A percentile compares a stretch with the other conserved stretches of the same genome.
phyloP scores from a whole-genome alignment of 805 yeast genomes.

The Ogataea salicorniae region DNA sequence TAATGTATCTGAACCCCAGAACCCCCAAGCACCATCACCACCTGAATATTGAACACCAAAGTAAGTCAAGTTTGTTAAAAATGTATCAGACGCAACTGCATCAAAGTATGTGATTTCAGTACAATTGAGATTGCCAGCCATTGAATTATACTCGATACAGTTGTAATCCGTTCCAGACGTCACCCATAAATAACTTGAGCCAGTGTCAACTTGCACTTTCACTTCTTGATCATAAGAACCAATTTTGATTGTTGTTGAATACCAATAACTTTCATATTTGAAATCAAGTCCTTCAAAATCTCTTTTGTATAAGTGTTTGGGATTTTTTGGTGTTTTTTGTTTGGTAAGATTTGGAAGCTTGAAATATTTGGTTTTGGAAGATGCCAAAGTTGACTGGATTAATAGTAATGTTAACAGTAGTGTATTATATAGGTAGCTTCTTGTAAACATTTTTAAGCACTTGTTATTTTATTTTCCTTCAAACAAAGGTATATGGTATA shows the following conservation, averaged over 20 bases:
- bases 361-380: neutral
- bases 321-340: neutral
- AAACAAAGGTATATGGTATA: no score
- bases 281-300: conserved; percentile 1
- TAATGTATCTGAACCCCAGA: neutral
- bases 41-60: neutral
- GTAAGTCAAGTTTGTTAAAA: neutral
- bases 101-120: neutral
- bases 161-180: neutral
- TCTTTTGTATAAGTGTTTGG: neutral
- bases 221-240: neutral
- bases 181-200: neutral
- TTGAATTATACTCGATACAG: neutral
- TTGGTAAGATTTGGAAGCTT: neutral
- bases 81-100: neutral
- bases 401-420: no score
- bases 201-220: neutral
- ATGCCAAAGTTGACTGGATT: no score
- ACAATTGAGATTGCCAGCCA: neutral
- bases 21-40: neutral
- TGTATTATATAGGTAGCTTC: no score
- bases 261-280: neutral
- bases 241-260: neutral
- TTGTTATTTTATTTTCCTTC: no score
- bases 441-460: no score